Evolutionary conservation across 768 basidiomycete species (phyloP), one percentile per base, ranked within the genome.

Genomic region (Trametes cinnabarina): DNA sequence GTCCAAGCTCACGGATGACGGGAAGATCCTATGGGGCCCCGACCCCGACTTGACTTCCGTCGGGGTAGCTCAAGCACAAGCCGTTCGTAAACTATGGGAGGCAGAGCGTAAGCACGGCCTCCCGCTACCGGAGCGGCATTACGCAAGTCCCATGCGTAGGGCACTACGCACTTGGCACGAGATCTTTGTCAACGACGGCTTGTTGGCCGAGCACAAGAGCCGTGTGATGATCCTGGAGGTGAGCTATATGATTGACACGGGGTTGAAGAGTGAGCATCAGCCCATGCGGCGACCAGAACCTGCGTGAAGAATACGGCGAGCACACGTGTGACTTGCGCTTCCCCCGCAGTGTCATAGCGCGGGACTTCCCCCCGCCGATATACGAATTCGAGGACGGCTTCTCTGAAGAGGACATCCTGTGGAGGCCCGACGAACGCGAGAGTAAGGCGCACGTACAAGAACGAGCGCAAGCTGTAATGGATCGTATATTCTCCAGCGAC

Each of bases 271-370:
- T 32, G 30, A 32, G 7, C 11, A 22, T 39, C 23, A 5, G 14
- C 19, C 2, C 34, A 23, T 10, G 25, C 35, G 12, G 23, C 15
- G 14, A 25, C 12, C 55, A 91, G 90, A 79, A 86, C 58, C 79
- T 82, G 47, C 81, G 88, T 28, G 90, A 92, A 68, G 77, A 77
- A 58, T 80, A 82, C 57, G 83, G 88, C 0, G 77, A 81, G 1
- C 87, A 90, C 57, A 89, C 88, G 0, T 90, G 87, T 64, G 89
- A 92, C 69, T 79, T 80, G 61, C 80, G 89, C 14, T 74, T 76
- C 19, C 73, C 77, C 2, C 74, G 71, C 30, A 75, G 80, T 0
- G 76, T 80, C 52, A 84, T 91, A 58, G 63, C 68, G 0, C 55
- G 57, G 0, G 63, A 75, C 6, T 89, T 82, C 65, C 83, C 85